Conservation (phyloP, 352 stramenopile species). For the Lagenidium sp. region DNA sequence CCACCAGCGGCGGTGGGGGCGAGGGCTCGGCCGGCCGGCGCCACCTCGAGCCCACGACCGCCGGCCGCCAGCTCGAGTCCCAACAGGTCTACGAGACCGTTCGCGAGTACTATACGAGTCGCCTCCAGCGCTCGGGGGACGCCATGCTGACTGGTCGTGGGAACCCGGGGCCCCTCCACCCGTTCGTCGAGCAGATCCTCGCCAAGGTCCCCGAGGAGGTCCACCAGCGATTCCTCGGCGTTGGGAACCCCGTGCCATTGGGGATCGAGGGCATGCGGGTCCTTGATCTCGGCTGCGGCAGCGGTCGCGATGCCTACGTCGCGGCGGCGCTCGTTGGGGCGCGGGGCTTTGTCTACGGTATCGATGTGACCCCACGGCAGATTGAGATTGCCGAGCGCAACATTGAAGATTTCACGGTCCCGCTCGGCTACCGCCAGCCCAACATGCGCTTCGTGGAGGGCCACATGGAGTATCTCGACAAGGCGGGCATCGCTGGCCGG, state of each 20-base stretch:
- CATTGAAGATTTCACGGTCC: slow-evolving; percentile 59
- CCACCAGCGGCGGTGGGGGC: background rate
- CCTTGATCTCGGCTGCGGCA: slow-evolving; percentile 84
- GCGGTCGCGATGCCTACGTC: slow-evolving; percentile 86
- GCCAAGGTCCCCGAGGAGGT: slow-evolving; percentile 59
- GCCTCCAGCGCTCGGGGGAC: slow-evolving; percentile 38
- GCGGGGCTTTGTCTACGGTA: slow-evolving; percentile 71
- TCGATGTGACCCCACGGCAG: slow-evolving; percentile 89
- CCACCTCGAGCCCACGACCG: slow-evolving; percentile 15
- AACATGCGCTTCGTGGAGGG: slow-evolving; percentile 87
- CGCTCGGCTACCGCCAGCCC: slow-evolving; percentile 57
- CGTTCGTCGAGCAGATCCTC: slow-evolving; percentile 42
- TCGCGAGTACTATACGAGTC: slow-evolving; percentile 32
- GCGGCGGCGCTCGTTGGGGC: slow-evolving; percentile 71
- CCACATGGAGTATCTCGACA: slow-evolving; percentile 83
- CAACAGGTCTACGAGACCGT: slow-evolving; percentile 23
- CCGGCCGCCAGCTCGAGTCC: slow-evolving; percentile 11
- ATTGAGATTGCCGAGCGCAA: slow-evolving; percentile 62
- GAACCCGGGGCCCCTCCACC: slow-evolving; percentile 13
- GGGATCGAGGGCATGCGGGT: slow-evolving; percentile 49
- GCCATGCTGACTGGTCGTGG: slow-evolving; percentile 69
- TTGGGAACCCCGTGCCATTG: slow-evolving; percentile 67
- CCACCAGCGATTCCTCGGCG: slow-evolving; percentile 70
- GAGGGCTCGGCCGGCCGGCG: slow-evolving; percentile 14
- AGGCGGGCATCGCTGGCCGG: slow-evolving; percentile 55